Percentiles rank a stretch among this genome's conserved stretches.
Evolutionary conservation across 2,329 filamentous ascomycete genomes (phyloP).

Genomic region (Leptographium radiaticola): DNA sequence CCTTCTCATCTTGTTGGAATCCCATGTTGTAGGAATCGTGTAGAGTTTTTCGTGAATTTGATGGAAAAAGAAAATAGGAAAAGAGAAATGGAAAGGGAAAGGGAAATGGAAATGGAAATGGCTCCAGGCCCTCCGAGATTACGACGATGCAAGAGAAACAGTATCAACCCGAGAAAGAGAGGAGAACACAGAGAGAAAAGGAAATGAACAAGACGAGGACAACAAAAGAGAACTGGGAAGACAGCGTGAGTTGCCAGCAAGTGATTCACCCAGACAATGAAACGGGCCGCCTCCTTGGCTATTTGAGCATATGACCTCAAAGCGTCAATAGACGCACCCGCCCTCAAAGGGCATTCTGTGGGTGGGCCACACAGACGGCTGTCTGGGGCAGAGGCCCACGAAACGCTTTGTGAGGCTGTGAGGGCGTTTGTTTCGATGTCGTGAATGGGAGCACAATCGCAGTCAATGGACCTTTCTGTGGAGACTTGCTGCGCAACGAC

Average conservation of each 20-base stretch:
- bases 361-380: not conserved
- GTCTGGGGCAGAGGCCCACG: not conserved
- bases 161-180: not conserved
- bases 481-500: not conserved
- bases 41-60: slow-evolving; percentile 1
- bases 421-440: not conserved
- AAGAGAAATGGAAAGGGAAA: not conserved
- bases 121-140: no score
- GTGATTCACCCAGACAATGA: slow-evolving; percentile 1
- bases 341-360: not conserved
- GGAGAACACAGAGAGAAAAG: not conserved
- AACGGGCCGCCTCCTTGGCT: not conserved
- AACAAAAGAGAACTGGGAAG: not conserved
- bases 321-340: not conserved
- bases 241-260: not conserved
- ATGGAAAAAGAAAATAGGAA: slow-evolving; percentile 2
- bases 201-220: not conserved
- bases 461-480: not conserved
- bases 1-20: slow-evolving; percentile 14
- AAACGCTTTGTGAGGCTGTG: not conserved
- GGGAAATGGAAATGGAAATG: not conserved
- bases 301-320: not conserved
- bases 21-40: slow-evolving; percentile 11
- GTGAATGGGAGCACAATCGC: slow-evolving; percentile 1
- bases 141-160: not conserved